Evolutionary conservation across 768 basidiomycete genomes (phyloP).

Genomic region (Rhodotorula babjevae): DNA sequence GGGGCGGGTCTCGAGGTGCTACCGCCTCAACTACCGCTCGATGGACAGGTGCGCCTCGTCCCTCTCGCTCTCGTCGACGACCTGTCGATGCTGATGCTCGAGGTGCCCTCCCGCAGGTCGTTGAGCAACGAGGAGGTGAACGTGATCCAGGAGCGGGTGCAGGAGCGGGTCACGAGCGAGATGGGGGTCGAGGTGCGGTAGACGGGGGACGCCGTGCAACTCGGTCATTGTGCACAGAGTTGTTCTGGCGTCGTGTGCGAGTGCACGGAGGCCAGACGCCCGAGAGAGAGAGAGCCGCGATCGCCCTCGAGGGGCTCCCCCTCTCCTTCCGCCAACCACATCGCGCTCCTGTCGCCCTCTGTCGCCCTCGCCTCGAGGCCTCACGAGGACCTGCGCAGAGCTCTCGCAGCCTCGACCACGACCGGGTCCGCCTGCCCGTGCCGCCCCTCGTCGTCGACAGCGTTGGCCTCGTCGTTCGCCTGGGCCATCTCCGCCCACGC

Average conservation of each 20-base stretch:
- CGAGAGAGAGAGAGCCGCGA: background rate
- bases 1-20: constrained; percentile 70
- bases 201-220: background rate
- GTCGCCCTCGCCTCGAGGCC: too few species aligned
- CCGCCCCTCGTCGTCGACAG: too few species aligned
- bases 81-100: background rate
- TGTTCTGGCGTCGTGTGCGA: background rate
- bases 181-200: constrained; percentile 51
- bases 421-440: too few species aligned
- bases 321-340: too few species aligned
- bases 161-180: constrained; percentile 43
- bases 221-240: too few species aligned
- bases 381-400: too few species aligned
- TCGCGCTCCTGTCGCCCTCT: too few species aligned
- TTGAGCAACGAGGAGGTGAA: constrained; percentile 86
- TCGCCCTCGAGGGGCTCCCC: too few species aligned
- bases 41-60: constrained; percentile 70
- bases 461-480: too few species aligned
- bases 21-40: constrained; percentile 87
- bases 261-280: too few species aligned
- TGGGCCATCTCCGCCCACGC: too few species aligned
- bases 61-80: constrained; percentile 17
- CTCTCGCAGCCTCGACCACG: too few species aligned
- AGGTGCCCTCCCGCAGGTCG: constrained; percentile 42
- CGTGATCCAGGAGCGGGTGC: constrained; percentile 58